Evolutionary conservation across 805 yeast species (phyloP).

Genomic region (Yamadazyma insecticola): DNA sequence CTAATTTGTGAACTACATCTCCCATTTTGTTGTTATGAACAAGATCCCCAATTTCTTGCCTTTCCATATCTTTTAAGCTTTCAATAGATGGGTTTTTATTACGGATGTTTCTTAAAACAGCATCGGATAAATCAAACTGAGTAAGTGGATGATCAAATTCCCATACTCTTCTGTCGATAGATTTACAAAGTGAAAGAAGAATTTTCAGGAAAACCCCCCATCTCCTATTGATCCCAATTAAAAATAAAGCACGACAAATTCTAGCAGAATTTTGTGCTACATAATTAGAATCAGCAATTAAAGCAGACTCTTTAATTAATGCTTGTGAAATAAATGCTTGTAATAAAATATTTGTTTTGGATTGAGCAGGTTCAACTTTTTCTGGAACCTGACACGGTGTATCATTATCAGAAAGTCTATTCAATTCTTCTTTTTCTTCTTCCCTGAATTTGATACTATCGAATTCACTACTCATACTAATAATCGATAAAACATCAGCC

Average conservation of each 20-base stretch:
- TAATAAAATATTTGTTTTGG: constrained; percentile 80
- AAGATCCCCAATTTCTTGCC: constrained; percentile 80
- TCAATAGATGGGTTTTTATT: constrained; percentile 67
- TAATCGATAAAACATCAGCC: constrained; percentile 84
- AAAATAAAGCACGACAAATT: constrained; percentile 84
- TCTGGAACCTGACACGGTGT: constrained; percentile 83
- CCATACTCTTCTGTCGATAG: constrained; percentile 85
- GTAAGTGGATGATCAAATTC: constrained; percentile 83
- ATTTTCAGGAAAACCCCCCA: constrained; percentile 84
- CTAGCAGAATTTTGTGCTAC: constrained; percentile 95
- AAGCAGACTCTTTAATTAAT: constrained; percentile 68
- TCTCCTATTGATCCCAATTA: constrained; percentile 80
- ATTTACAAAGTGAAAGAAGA: constrained; percentile 76
- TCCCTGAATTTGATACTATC: constrained; percentile 84
- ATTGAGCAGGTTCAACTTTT: constrained; percentile 67
- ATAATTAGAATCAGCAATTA: constrained; percentile 82
- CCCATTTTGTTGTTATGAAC: constrained; percentile 84
- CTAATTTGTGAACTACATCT: constrained; percentile 47
- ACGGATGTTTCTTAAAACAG: constrained; percentile 57
- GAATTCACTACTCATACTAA: constrained; percentile 90
- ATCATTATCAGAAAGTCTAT: constrained; percentile 50
- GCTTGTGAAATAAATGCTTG: constrained; percentile 87
- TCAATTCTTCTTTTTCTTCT: constrained; percentile 78
- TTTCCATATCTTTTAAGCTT: constrained; percentile 63
- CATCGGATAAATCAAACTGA: constrained; percentile 78